Evolutionary conservation across 257 asterid species (phyloP).

Genomic region (Rehmannia glutinosa): DNA sequence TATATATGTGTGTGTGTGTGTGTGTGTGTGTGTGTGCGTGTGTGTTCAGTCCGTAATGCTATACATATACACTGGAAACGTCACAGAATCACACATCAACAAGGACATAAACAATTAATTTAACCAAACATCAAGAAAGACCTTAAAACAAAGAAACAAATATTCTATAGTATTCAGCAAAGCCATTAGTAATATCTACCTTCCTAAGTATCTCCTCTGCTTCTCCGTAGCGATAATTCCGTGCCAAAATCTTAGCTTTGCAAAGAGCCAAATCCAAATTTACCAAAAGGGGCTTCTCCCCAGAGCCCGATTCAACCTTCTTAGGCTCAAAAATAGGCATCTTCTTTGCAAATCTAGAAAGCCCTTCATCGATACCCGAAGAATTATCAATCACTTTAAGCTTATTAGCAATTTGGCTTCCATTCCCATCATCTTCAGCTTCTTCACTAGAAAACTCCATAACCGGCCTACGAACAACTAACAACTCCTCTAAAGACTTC

Average conservation of each 20-base stretch:
- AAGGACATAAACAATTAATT: neutral
- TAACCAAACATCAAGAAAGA: neutral
- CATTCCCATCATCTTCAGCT: conserved; percentile 21
- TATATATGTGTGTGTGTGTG: too few species aligned
- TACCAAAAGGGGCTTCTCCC: conserved; percentile 65
- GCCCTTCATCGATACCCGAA: conserved; percentile 55
- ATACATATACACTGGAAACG: too few species aligned
- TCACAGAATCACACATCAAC: too few species aligned
- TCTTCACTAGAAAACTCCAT: conserved; percentile 42
- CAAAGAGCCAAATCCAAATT: conserved; percentile 90
- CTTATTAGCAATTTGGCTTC: neutral
- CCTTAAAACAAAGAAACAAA: neutral
- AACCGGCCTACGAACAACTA: conserved; percentile 78
- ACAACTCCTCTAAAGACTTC: conserved; percentile 74
- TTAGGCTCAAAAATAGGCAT: conserved; percentile 92
- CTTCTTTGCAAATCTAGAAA: conserved; percentile 61
- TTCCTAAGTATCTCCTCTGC: conserved; percentile 70
- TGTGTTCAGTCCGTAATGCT: too few species aligned
- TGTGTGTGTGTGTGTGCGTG: too few species aligned
- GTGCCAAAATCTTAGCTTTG: conserved; percentile 59
- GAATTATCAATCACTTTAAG: conserved; percentile 10
- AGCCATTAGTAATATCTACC: conserved; percentile 49
- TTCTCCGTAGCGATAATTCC: conserved; percentile 56
- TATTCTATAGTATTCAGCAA: too few species aligned
- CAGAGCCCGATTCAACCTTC: conserved; percentile 42